Evolutionary conservation across 2,329 filamentous ascomycete genomes (phyloP).

Genomic region (Hypoxylon sp.): DNA sequence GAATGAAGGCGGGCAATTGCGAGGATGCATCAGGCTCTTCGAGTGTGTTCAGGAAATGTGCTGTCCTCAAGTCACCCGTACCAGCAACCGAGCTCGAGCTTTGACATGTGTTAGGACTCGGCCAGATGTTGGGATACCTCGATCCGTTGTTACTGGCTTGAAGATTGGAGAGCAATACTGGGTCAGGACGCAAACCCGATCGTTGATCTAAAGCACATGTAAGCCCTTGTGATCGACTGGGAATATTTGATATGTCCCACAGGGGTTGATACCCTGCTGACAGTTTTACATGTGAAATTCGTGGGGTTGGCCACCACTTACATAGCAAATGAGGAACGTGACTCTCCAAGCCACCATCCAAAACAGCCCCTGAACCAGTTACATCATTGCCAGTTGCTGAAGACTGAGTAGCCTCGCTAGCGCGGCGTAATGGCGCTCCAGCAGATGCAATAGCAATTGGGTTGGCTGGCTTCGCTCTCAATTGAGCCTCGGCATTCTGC

Average conservation of each 20-base stretch:
- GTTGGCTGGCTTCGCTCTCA: conserved; percentile 49
- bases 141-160: conserved; percentile 42
- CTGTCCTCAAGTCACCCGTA: conserved; percentile 50
- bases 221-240: conserved; percentile 38
- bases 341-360: conserved; percentile 48
- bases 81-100: conserved; percentile 35
- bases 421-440: conserved; percentile 41
- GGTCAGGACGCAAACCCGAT: conserved; percentile 44
- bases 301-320: conserved; percentile 50
- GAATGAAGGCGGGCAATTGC: conserved; percentile 74
- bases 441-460: conserved; percentile 49
- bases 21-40: conserved; percentile 57
- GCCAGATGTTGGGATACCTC: conserved; percentile 47
- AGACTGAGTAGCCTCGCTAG: conserved; percentile 40
- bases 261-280: conserved; percentile 22
- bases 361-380: conserved; percentile 31
- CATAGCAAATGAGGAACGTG: conserved; percentile 59
- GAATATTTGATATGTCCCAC: conserved; percentile 24
- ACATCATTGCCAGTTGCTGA: conserved; percentile 40
- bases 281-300: conserved; percentile 43
- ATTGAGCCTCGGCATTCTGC: conserved; percentile 55
- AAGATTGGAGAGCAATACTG: conserved; percentile 45
- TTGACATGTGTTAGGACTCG: conserved; percentile 43
- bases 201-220: conserved; percentile 47
- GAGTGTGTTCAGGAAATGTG: conserved; percentile 57